A percentile compares a stretch with the other conserved stretches of the same genome.
phyloP scores from a whole-genome alignment of 352 stramenopile species.

The Blastocystis sp. region DNA sequence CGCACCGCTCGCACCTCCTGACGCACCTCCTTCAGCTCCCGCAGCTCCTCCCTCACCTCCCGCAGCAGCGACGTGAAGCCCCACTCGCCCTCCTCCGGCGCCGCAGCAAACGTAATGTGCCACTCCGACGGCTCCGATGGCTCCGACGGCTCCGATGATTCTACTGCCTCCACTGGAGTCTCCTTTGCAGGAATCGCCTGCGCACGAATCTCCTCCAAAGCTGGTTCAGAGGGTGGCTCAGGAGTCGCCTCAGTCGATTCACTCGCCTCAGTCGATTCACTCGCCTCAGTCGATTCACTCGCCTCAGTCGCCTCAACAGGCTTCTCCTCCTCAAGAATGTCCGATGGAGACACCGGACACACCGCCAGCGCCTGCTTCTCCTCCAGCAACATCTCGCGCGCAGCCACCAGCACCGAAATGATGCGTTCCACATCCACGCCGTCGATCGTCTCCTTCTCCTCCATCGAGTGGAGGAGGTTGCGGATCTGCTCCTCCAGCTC shows the following conservation, averaged over 20 bases:
- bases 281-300: background rate
- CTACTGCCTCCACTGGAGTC: background rate
- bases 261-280: background rate
- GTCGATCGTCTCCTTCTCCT: background rate
- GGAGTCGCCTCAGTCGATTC: background rate
- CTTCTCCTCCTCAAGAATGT: background rate
- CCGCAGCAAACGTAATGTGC: background rate
- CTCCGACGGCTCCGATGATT: background rate
- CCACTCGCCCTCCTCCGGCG: constrained; percentile 1
- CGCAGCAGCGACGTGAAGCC: background rate
- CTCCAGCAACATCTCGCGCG: constrained; percentile 6
- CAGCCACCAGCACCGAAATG: background rate
- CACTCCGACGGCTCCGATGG: background rate
- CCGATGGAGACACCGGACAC: background rate
- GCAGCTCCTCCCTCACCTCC: background rate
- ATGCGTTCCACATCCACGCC: background rate
- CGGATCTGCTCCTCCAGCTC: constrained; percentile 7
- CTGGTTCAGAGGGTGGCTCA: background rate
- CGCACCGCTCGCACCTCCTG: background rate
- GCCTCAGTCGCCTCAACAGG: background rate
- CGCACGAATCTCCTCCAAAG: background rate
- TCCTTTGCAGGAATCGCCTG: too few species aligned
- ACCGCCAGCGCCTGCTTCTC: background rate
- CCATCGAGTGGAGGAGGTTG: background rate
- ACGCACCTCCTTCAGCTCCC: background rate